Conservation (phyloP, 179 eudicot species). For the Nepenthes alata region DNA sequence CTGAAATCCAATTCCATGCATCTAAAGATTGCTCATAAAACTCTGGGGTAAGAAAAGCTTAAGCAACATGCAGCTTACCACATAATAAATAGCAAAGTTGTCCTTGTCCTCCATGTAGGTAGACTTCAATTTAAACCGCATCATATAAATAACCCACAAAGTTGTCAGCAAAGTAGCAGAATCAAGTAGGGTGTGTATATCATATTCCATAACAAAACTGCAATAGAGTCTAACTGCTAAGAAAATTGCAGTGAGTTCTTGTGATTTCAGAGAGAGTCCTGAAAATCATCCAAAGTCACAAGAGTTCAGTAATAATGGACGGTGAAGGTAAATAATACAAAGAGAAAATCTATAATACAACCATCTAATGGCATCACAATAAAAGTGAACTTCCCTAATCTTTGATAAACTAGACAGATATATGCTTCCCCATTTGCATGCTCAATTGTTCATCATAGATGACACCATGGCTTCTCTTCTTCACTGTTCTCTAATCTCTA, state of each 20-base stretch:
- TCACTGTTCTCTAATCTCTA: no score
- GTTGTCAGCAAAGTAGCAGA: constrained; percentile 32
- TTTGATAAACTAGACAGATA: no score
- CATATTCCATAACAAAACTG: constrained; percentile 10
- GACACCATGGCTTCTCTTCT: no score
- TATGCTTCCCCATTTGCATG: no score
- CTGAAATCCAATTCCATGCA: neutral
- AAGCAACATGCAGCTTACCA: neutral
- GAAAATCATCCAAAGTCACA: constrained; percentile 18
- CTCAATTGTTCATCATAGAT: no score
- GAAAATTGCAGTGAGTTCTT: constrained; percentile 5
- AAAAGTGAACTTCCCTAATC: no score
- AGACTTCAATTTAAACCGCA: constrained; percentile 26
- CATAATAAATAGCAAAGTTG: constrained; percentile 6
- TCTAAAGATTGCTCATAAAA: neutral
- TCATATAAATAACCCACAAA: constrained; percentile 37
- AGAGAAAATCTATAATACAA: no score
- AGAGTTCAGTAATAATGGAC: constrained; percentile 24
- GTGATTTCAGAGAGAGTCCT: constrained; percentile 5
- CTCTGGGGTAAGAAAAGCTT: neutral
- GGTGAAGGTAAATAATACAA: neutral
- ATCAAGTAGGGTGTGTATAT: constrained; percentile 39
- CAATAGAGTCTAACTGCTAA: constrained; percentile 7
- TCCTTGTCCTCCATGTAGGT: constrained; percentile 29
- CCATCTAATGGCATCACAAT: no score